Percentiles rank a stretch among this genome's conserved stretches.
Evolutionary conservation across 169 alveolate species (phyloP).

Genomic region (Plasmodium blacklocki): DNA sequence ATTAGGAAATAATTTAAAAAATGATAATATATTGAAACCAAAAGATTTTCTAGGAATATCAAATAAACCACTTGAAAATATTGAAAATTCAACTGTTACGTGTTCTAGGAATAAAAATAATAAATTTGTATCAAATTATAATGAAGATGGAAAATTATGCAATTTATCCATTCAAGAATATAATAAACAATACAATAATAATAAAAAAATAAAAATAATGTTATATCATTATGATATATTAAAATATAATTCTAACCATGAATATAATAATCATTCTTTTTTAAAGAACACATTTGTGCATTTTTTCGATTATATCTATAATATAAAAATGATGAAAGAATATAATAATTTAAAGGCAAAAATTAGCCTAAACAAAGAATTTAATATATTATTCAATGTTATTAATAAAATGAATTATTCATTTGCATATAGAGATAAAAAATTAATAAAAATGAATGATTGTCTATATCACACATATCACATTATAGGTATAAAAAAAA

Average conservation of each 20-base stretch:
- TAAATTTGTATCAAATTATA: too few relatives aligned
- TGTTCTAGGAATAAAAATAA: too few relatives aligned
- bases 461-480: constrained; percentile 70
- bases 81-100: too few relatives aligned
- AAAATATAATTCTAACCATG: neutral
- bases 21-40: neutral
- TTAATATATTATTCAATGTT: constrained; percentile 20
- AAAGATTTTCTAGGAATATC: too few relatives aligned
- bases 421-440: constrained; percentile 51
- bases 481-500: constrained; percentile 66
- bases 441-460: constrained; percentile 63
- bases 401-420: constrained; percentile 58
- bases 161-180: too few relatives aligned
- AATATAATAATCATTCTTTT: constrained; percentile 3
- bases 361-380: constrained; percentile 8
- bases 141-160: too few relatives aligned
- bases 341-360: constrained; percentile 21
- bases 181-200: neutral
- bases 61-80: neutral
- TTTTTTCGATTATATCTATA: constrained; percentile 50
- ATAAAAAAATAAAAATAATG: constrained; percentile 46
- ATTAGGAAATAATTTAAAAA: neutral
- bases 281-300: constrained; percentile 17
- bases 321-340: constrained; percentile 70
- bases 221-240: constrained; percentile 21